Conservation (phyloP, 1,139 yeast species). For the Hanseniaspora sp. region DNA sequence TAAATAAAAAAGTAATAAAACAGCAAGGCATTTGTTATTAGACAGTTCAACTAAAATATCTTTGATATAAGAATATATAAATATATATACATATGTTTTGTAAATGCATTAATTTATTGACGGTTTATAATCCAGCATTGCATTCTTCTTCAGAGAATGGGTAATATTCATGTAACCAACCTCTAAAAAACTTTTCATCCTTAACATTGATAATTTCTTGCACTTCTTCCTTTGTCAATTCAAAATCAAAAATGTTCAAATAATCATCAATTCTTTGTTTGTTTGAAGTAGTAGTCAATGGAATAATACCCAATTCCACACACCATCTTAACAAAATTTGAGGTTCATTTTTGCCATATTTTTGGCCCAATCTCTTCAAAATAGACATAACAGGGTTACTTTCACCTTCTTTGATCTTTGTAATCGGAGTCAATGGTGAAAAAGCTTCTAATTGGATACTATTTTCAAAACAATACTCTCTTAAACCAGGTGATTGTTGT, state of each 20-base stretch:
- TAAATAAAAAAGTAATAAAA: constrained; percentile 3
- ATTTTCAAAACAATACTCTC: constrained; percentile 36
- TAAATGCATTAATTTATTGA: no score
- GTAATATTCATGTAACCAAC: constrained; percentile 24
- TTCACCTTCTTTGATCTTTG: constrained; percentile 29
- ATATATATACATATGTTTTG: no score
- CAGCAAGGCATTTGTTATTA: background rate
- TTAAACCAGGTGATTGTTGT: constrained; percentile 40
- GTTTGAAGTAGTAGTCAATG: constrained; percentile 40
- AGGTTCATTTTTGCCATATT: constrained; percentile 30
- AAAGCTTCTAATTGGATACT: constrained; percentile 42
- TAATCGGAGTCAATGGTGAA: constrained; percentile 42
- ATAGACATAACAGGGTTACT: constrained; percentile 27
- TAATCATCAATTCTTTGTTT: constrained; percentile 36
- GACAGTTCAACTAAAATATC: no score
- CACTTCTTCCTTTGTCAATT: constrained; percentile 29
- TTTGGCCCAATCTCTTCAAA: constrained; percentile 25
- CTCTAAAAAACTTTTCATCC: constrained; percentile 27
- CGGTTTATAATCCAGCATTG: constrained; percentile 6
- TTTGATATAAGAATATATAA: no score
- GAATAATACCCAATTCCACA: constrained; percentile 33
- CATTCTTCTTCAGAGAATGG: constrained; percentile 13
- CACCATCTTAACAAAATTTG: constrained; percentile 35
- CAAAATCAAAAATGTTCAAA: constrained; percentile 36
- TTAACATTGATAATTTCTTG: constrained; percentile 27